phyloP scores from a whole-genome alignment of 73 alveolate species.

The Diophrys sp. region DNA sequence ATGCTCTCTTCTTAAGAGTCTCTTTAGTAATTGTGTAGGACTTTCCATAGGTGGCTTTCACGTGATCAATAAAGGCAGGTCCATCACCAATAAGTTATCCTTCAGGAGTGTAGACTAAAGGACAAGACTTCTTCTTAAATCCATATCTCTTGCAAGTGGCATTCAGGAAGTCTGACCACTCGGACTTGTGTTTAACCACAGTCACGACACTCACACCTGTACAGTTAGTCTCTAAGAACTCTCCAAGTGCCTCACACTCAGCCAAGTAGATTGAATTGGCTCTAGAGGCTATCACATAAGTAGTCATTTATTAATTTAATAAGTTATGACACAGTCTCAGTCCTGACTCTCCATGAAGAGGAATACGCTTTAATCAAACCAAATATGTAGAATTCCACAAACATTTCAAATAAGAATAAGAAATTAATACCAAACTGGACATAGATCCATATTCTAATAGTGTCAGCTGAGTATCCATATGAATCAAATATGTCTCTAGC shows the following conservation, averaged over 20 bases:
- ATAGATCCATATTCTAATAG: slow-evolving; percentile 8
- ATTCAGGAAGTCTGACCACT: slow-evolving; percentile 59
- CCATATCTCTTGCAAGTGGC: slow-evolving; percentile 50
- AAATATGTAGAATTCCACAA: slow-evolving; percentile 3
- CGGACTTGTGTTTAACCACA: slow-evolving; percentile 50
- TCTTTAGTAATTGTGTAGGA: slow-evolving; percentile 46
- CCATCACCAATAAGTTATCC: slow-evolving; percentile 72
- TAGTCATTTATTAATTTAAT: slow-evolving; percentile 42
- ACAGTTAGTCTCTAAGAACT: slow-evolving; percentile 32
- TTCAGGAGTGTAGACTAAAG: slow-evolving; percentile 61
- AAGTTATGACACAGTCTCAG: neutral
- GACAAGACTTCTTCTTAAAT: slow-evolving; percentile 54
- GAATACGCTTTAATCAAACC: slow-evolving; percentile 5
- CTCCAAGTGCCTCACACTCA: slow-evolving; percentile 60
- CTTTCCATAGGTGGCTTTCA: slow-evolving; percentile 43
- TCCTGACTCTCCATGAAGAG: neutral
- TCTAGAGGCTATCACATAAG: slow-evolving; percentile 50
- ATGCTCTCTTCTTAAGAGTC: slow-evolving; percentile 40
- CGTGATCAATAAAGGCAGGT: slow-evolving; percentile 47
- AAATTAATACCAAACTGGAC: slow-evolving; percentile 9
- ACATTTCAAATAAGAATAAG: neutral
- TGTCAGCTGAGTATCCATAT: neutral
- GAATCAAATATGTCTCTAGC: neutral
- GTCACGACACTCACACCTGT: slow-evolving; percentile 32
- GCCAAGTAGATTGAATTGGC: slow-evolving; percentile 43